Conservation (phyloP, 257 asterid species). For the Solanum etuberosum region DNA sequence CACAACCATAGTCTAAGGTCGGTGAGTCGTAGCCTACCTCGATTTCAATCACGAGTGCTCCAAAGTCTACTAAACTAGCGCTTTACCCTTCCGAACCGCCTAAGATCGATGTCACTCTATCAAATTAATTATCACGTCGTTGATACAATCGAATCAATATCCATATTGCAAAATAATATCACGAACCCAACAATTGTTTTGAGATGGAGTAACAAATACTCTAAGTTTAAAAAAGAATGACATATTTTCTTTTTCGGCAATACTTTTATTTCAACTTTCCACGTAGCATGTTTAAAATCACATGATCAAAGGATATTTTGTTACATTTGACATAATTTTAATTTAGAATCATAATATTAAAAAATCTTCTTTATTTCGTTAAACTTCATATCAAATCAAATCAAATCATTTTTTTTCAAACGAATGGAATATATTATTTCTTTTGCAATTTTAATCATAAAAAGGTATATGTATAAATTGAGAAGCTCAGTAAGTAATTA, state of each 20-base stretch:
- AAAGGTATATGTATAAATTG: neutral
- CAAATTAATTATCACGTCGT: neutral
- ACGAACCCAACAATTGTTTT: neutral
- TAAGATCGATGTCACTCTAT: neutral
- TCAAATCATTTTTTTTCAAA: too few relatives aligned
- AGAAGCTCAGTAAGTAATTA: neutral
- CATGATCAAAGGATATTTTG: too few relatives aligned
- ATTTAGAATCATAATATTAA: too few relatives aligned
- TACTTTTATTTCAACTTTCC: too few relatives aligned
- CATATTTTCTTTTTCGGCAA: too few relatives aligned
- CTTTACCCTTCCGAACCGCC: neutral
- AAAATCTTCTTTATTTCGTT: too few relatives aligned
- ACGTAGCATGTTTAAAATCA: accelerated
- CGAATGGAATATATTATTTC: too few relatives aligned
- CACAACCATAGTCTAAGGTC: neutral
- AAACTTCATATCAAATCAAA: too few relatives aligned
- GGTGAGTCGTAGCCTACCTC: neutral
- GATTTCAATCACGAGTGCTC: neutral
- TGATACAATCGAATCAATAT: too few relatives aligned
- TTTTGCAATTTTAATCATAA: too few relatives aligned
- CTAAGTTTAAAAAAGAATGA: accelerated
- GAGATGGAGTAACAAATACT: neutral
- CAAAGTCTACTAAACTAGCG: neutral
- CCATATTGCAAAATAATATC: neutral
- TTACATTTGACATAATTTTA: too few relatives aligned